Evolutionary conservation across 1,139 yeast species (phyloP).

Genomic region (Taphrina pruni): DNA sequence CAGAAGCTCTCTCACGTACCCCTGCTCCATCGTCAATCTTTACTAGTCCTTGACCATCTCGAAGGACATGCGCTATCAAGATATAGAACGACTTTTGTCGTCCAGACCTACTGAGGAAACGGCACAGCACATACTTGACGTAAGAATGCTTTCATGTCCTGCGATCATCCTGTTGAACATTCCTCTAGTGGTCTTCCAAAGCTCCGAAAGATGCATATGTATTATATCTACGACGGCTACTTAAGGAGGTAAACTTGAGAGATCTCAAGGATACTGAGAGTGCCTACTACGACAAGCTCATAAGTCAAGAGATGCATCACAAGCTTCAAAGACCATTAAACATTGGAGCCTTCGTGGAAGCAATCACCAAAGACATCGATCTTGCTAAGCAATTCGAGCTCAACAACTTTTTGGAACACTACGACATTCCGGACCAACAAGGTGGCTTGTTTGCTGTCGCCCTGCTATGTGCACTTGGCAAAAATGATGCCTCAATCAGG

Average conservation of each 20-base stretch:
- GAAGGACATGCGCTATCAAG: conserved; percentile 1
- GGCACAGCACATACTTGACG: background rate
- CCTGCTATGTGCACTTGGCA: background rate
- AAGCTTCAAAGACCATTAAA: conserved; percentile 8
- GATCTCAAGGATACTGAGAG: background rate
- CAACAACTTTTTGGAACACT: background rate
- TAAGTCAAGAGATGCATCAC: background rate
- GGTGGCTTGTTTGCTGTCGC: conserved; percentile 16
- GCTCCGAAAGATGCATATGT: conserved; percentile 2
- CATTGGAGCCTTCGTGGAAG: conserved; percentile 8
- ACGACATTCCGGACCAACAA: conserved; percentile 15
- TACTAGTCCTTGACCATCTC: too few species aligned
- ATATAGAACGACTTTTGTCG: conserved; percentile 7
- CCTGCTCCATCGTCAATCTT: too few species aligned
- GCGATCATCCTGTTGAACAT: background rate
- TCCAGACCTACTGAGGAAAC: background rate
- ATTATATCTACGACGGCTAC: background rate
- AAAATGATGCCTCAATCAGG: background rate
- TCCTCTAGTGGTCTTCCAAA: conserved; percentile 3
- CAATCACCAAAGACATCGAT: conserved; percentile 6
- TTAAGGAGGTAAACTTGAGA: background rate
- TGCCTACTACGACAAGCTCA: background rate
- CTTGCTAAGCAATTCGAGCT: conserved; percentile 11
- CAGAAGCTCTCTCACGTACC: too few species aligned
- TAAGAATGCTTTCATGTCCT: background rate